Evolutionary conservation across 164 flowering plant genomes (phyloP), one percentile per base, ranked within the genome.

Genomic region (Nymphaea thermarum): DNA sequence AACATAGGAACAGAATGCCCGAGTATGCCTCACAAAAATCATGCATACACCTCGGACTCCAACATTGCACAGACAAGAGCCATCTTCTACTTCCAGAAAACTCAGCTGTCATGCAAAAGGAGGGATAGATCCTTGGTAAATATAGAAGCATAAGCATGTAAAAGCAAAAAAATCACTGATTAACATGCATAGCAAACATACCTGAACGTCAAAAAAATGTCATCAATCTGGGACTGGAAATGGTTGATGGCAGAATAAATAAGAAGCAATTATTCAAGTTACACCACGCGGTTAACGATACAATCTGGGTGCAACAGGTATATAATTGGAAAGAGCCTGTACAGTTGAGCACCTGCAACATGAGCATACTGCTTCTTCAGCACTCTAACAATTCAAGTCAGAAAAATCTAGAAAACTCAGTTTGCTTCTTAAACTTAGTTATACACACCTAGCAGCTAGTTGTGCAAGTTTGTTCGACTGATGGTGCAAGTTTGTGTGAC

Each of bases 21-120:
- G 73, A 77, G 77, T 71, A 77, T 72, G 80, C 80, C 44, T 72
- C 65, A 57, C 63, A 72, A 74, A 77, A 77, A 70, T 41, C 64
- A 18, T 61, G 73, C 73, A 70, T 60, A 57, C 66, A 72, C 71
- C 77, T 77, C 73, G 70, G 71, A 12, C 65, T 51, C 57, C 57
- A 51, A 51, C 57, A 51, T 51, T 51, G 57, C 57, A 51, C 12
- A 0, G 57, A 51, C 5, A 12, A 10, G 14, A 51, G 14, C 12
- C 14, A 10, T 8, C 57, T 51, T 51, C 14, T 15, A 51, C 57
- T 51, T 10, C 57, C 57, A 8, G 57, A 8, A 51, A 51, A 51
- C 8, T 51, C 12, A 51, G 57, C 57, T 8, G 3, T 51, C 57
- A 8, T 3, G 14, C 57, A 51, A 51, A 51, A 51, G 57, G 14